Base-by-base conservation (phyloP, 2,329 filamentous ascomycete genomes). In the Claviceps paspali region DNA sequence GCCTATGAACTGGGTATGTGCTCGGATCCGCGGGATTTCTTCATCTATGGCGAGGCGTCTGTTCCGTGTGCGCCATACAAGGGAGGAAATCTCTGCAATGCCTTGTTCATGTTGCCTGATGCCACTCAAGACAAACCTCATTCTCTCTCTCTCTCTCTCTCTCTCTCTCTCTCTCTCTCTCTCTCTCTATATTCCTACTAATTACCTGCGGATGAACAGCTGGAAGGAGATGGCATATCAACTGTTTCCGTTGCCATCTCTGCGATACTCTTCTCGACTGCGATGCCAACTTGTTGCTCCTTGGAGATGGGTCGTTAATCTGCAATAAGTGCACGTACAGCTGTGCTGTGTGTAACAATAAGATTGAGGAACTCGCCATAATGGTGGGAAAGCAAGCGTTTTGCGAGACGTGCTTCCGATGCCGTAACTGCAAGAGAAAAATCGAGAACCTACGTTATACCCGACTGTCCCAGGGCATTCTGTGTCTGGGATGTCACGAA, bases 311-410 rank as follows among this genome's bases (percentile, higher is more conserved):
- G 47, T 96, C 88, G 14, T 76, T 98, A 47, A 96, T 98, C 50
- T 98, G 91, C 70, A 96, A 94, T 65, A 94, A 95, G 61, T 98
- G 91, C 65, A 96, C 91, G 38, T 98, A 98, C 60, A 95, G 87
- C 68, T 98, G 91, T 67, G 94, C 79, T 59, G 87, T 87, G 38
- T 98, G 91, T 61, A 78, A 79, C 41, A 88, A 93, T 66, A 98
- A 98, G 67, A 98, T 98, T 48, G 91, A 98, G 57, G 91, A 98
- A 56, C 69, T 96, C 44, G 91, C 91, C 45, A 98, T 98, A 57
- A 68, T 98, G 47, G 98, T 91, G 0, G 91, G 91, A 46, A 91
- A 98, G 53, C 88, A 98, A 62, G 91, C 91, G 31, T 98, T 95
- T 57, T 98, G 91, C 61, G 86, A 87, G 30, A 88, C 84, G 40